Conservation (phyloP, 768 basidiomycete genomes). For the Gymnopilus junonius region DNA sequence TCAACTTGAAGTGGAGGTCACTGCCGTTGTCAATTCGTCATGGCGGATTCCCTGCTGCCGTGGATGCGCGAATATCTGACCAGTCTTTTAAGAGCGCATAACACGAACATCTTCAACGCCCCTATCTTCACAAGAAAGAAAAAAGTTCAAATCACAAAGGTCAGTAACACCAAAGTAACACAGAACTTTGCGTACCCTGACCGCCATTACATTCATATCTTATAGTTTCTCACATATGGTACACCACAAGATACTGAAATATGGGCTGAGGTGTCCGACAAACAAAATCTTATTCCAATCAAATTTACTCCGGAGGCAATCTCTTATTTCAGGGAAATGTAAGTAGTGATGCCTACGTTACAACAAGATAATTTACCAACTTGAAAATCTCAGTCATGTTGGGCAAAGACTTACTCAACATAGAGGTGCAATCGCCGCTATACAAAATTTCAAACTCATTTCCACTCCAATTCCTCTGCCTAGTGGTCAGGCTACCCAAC, state of each 20-base stretch:
- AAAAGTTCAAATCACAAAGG: slow-evolving; percentile 66
- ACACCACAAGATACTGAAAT: slow-evolving; percentile 43
- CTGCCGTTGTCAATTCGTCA: too few relatives aligned
- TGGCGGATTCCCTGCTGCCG: slow-evolving; percentile 44
- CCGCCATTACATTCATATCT: background rate
- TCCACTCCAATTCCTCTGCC: slow-evolving; percentile 57
- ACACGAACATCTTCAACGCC: slow-evolving; percentile 43
- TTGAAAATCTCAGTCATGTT: background rate
- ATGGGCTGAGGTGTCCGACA: slow-evolving; percentile 72
- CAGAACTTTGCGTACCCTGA: background rate
- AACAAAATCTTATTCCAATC: slow-evolving; percentile 49
- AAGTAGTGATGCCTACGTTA: background rate
- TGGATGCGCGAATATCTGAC: slow-evolving; percentile 66
- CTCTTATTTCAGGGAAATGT: slow-evolving; percentile 41
- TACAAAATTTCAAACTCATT: slow-evolving; percentile 55
- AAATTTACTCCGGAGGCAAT: slow-evolving; percentile 60
- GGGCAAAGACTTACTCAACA: slow-evolving; percentile 45
- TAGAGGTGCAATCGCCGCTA: slow-evolving; percentile 48
- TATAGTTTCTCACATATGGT: slow-evolving; percentile 61
- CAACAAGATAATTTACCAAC: too few relatives aligned
- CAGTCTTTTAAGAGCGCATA: slow-evolving; percentile 52
- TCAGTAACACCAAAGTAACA: too few relatives aligned
- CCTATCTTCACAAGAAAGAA: slow-evolving; percentile 41
- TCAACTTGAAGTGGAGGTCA: too few relatives aligned
- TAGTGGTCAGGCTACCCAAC: slow-evolving; percentile 37